These are phyloP conservation scores for Davidsoniella eucalypti DNA, from an alignment of 2,329 filamentous ascomycete genomes.

Conservation along the genomic window DNA sequence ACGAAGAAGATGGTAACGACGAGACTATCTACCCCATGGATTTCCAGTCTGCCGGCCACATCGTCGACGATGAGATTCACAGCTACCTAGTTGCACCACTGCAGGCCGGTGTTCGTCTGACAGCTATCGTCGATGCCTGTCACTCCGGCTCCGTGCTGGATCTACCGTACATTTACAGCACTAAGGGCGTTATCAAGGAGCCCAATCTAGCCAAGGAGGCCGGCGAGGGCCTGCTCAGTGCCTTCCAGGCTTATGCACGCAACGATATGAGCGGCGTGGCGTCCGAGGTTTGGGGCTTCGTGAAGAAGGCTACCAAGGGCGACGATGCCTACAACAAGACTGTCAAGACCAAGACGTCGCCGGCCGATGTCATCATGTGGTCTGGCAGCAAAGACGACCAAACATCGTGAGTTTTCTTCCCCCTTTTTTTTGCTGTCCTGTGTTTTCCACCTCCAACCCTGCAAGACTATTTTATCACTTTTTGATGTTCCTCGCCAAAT, in stretches of 20 bases:
- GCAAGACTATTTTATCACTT: no score
- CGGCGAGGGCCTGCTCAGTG: slow-evolving; percentile 51
- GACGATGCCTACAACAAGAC: slow-evolving; percentile 64
- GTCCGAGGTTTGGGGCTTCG: slow-evolving; percentile 61
- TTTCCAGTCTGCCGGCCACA: slow-evolving; percentile 51
- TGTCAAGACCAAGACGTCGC: slow-evolving; percentile 75
- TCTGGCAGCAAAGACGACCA: slow-evolving; percentile 92
- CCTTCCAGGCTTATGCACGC: slow-evolving; percentile 63
- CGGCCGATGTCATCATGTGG: slow-evolving; percentile 96
- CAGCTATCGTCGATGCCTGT: slow-evolving; percentile 68
- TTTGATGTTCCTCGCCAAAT: neutral
- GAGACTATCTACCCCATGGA: slow-evolving; percentile 70
- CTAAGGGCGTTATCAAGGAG: slow-evolving; percentile 65
- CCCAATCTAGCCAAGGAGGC: slow-evolving; percentile 69
- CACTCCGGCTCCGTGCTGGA: slow-evolving; percentile 66
- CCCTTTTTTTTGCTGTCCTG: slow-evolving; percentile 11
- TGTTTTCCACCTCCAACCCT: no score
- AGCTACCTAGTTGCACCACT: slow-evolving; percentile 61
- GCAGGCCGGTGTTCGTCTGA: slow-evolving; percentile 66
- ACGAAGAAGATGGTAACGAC: slow-evolving; percentile 63
- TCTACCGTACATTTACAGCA: slow-evolving; percentile 65
- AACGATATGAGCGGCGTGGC: slow-evolving; percentile 75
- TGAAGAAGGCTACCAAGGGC: slow-evolving; percentile 53
- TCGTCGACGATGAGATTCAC: slow-evolving; percentile 68
- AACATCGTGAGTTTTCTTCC: slow-evolving; percentile 44